Percentiles rank a stretch among this genome's conserved stretches.
Evolutionary conservation across 2,329 filamentous ascomycete species (phyloP).

Genomic region (Phialocephala sp.): DNA sequence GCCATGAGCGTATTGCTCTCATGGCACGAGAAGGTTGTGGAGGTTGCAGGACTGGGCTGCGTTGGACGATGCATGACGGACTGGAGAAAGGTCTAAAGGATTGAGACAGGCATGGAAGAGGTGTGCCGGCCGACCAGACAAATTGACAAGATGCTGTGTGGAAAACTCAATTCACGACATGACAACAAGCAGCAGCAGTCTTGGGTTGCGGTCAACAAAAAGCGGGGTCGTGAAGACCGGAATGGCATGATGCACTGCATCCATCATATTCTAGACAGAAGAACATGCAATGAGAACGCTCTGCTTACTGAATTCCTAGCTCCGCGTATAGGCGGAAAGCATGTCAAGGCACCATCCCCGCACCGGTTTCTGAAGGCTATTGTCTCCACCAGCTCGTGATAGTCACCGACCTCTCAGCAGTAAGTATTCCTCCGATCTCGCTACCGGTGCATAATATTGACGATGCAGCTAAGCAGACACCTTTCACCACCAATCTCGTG

Average conservation of each 20-base stretch:
- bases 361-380: neutral
- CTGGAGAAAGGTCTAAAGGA: constrained; percentile 79
- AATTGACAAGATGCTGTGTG: neutral
- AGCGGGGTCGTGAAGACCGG: neutral
- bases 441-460: constrained; percentile 18
- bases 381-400: constrained; percentile 7
- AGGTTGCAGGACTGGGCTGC: constrained; percentile 87
- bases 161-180: neutral
- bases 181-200: neutral
- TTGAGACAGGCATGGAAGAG: neutral
- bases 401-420: constrained; percentile 5
- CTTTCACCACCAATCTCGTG: neutral
- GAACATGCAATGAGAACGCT: neutral
- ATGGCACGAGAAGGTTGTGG: constrained; percentile 99
- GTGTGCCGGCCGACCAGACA: neutral
- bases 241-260: constrained; percentile 1
- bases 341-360: neutral
- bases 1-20: constrained; percentile 96
- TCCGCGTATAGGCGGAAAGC: constrained; percentile 4
- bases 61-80: constrained; percentile 97
- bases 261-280: constrained; percentile 6
- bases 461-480: constrained; percentile 11
- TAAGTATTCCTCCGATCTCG: constrained; percentile 23
- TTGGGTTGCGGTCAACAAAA: neutral
- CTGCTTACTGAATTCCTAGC: neutral